Evolutionary conservation across 768 basidiomycete genomes (phyloP).

Genomic region (Suillus brevipes): DNA sequence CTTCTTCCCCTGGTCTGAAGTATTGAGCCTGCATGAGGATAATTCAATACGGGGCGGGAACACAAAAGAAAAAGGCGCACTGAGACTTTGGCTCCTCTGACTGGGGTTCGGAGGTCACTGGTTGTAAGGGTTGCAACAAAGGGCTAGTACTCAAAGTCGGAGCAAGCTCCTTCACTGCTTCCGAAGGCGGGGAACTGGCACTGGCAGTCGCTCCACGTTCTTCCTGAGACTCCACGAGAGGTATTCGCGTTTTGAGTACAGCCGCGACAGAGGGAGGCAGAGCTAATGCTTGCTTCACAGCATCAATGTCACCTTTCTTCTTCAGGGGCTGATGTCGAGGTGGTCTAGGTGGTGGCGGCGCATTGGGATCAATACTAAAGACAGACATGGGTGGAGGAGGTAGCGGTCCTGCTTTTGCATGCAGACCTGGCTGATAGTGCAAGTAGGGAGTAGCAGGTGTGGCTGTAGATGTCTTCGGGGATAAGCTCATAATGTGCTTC

Average conservation of each 20-base stretch:
- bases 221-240: not conserved
- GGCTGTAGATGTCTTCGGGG: conserved; percentile 25
- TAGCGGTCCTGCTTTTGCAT: conserved; percentile 72
- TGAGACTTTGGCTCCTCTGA: not conserved
- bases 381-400: conserved; percentile 66
- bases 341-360: conserved; percentile 59
- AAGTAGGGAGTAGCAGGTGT: conserved; percentile 44
- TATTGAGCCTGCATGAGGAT: not conserved
- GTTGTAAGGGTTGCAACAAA: not conserved
- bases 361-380: conserved; percentile 46
- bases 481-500: conserved; percentile 18
- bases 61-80: not conserved
- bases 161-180: not conserved
- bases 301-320: conserved; percentile 50
- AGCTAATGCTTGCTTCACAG: conserved; percentile 59
- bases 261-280: conserved; percentile 55
- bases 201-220: not conserved
- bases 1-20: not conserved
- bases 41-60: not conserved
- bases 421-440: conserved; percentile 64
- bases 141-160: not conserved
- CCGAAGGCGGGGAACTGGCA: not conserved
- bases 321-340: conserved; percentile 60
- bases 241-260: conserved; percentile 29
- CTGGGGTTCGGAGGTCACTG: not conserved